These are phyloP conservation scores for Linderniella brevidens DNA, from an alignment of 257 asterid genomes.

Conservation along the genomic window DNA sequence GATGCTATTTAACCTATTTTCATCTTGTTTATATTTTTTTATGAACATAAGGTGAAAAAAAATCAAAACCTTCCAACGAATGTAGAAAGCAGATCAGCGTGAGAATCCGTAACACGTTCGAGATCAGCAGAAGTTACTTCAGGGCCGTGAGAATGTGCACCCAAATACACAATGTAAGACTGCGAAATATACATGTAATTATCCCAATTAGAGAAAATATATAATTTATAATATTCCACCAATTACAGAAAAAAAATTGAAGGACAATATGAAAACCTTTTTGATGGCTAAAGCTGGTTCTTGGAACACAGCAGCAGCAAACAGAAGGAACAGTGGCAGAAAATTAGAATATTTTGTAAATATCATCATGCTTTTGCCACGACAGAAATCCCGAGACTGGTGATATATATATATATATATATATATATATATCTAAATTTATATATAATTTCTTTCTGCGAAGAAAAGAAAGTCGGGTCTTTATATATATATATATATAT, in stretches of 20 bases:
- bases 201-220: background rate
- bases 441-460: too few relatives aligned
- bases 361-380: constrained; percentile 14
- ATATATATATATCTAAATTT: too few relatives aligned
- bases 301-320: constrained; percentile 13
- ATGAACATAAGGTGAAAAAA: background rate
- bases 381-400: constrained; percentile 7
- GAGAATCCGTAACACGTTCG: constrained; percentile 49
- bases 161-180: constrained; percentile 87
- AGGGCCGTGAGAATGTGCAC: constrained; percentile 68
- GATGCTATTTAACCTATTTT: constrained; percentile 3
- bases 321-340: constrained; percentile 18
- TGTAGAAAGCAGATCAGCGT: constrained; percentile 63
- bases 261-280: constrained; percentile 24
- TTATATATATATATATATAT: too few relatives aligned
- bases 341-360: constrained; percentile 13
- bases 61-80: constrained; percentile 57
- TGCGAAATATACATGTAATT: constrained; percentile 7
- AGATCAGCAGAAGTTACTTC: constrained; percentile 31
- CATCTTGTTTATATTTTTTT: background rate
- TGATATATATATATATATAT: too few relatives aligned
- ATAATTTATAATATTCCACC: background rate
- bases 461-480: too few relatives aligned
- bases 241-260: background rate
- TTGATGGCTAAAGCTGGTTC: constrained; percentile 35